These are phyloP conservation scores for Eurotiales sp. DNA, from an alignment of 2,329 filamentous ascomycete species.

Conservation along the genomic window DNA sequence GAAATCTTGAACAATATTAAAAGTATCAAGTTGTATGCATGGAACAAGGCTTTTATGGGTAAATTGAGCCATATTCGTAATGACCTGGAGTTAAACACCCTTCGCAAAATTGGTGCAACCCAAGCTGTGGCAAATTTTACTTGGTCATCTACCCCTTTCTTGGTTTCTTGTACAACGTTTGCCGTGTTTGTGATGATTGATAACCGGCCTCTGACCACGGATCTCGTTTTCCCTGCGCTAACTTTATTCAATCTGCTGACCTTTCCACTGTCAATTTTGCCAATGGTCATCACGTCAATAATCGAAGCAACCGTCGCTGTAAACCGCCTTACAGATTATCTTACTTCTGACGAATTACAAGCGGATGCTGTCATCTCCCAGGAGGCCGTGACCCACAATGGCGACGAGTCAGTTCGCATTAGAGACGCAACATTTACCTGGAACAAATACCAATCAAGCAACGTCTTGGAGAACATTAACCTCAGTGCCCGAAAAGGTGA, in stretches of 20 bases:
- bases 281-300: constrained; percentile 96
- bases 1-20: constrained; percentile 99
- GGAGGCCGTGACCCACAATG: constrained; percentile 66
- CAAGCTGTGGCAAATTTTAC: constrained; percentile 96
- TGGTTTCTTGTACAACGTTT: constrained; percentile 96
- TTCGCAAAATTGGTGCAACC: constrained; percentile 91
- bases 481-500: constrained; percentile 90
- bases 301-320: constrained; percentile 95
- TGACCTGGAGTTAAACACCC: constrained; percentile 88
- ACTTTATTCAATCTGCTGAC: constrained; percentile 95
- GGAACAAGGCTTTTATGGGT: constrained; percentile 96
- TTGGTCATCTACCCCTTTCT: constrained; percentile 94
- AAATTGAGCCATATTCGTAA: constrained; percentile 95
- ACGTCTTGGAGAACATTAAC: constrained; percentile 75
- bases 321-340: constrained; percentile 75
- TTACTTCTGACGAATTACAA: constrained; percentile 86
- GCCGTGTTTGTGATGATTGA: constrained; percentile 86
- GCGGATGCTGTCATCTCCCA: constrained; percentile 70
- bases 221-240: constrained; percentile 90
- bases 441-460: constrained; percentile 71
- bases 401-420: constrained; percentile 82
- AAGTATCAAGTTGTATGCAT: constrained; percentile 97
- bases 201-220: constrained; percentile 77
- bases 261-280: constrained; percentile 88
- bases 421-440: constrained; percentile 88